phyloP scores from a whole-genome alignment of 2,329 filamentous ascomycete genomes.

The Apiospora pterosperma region DNA sequence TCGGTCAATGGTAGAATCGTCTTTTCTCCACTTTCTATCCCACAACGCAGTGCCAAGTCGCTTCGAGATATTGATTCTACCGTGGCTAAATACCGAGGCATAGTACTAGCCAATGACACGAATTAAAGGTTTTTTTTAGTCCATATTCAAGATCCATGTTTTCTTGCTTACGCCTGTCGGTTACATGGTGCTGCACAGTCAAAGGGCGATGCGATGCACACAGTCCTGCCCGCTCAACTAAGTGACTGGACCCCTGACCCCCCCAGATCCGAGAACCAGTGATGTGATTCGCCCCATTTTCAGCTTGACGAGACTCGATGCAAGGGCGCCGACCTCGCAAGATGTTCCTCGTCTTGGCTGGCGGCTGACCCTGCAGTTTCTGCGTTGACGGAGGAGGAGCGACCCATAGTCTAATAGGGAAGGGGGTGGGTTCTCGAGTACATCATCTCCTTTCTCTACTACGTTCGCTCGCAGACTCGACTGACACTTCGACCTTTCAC shows the following conservation, averaged over 20 bases:
- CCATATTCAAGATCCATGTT: neutral
- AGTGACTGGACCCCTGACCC: neutral
- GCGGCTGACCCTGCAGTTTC: neutral
- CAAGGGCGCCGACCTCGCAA: constrained; percentile 1
- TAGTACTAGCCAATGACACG: neutral
- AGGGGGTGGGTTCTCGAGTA: neutral
- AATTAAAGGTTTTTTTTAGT: neutral
- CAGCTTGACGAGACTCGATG: neutral
- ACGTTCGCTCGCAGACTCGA: neutral
- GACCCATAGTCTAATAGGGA: neutral
- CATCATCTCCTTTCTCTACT: neutral
- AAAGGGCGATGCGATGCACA: neutral
- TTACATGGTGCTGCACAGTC: neutral
- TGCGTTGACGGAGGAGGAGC: neutral
- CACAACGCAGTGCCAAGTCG: neutral
- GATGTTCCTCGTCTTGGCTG: neutral
- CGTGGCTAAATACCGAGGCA: neutral
- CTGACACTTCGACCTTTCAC: too few species aligned
- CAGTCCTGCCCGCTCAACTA: neutral
- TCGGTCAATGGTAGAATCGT: neutral
- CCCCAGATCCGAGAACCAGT: neutral
- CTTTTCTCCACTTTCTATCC: neutral
- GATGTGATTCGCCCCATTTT: neutral
- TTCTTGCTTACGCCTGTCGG: neutral
- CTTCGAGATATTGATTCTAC: constrained; percentile 1